These are phyloP conservation scores for Chaetothyriales sp. DNA, from an alignment of 2,329 filamentous ascomycete species.

Conservation along the genomic window DNA sequence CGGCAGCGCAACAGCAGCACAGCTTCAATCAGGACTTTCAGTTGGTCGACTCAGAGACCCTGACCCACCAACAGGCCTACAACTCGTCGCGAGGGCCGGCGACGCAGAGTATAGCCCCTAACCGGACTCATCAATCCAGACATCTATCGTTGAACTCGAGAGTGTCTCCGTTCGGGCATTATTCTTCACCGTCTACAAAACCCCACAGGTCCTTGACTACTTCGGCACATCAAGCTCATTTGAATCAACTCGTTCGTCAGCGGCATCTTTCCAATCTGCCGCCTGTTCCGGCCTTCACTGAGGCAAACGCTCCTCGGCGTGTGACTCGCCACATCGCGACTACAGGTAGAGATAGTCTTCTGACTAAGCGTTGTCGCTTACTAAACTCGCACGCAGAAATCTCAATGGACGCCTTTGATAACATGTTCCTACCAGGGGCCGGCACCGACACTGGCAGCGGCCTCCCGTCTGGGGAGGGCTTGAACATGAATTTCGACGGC, in stretches of 20 bases:
- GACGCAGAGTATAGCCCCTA: constrained; percentile 23
- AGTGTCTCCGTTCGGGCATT: constrained; percentile 13
- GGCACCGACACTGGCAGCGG: constrained; percentile 9
- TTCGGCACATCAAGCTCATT: constrained; percentile 15
- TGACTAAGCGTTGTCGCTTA: neutral
- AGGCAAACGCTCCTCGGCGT: constrained; percentile 13
- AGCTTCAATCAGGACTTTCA: constrained; percentile 23
- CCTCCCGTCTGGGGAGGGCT: constrained; percentile 13
- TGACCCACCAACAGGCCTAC: constrained; percentile 11
- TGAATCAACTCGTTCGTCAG: constrained; percentile 16
- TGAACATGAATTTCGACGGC: constrained; percentile 9
- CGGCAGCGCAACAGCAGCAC: constrained; percentile 16
- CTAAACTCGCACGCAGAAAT: constrained; percentile 10
- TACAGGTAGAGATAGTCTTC: neutral
- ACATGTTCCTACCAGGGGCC: constrained; percentile 13
- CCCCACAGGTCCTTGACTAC: constrained; percentile 15
- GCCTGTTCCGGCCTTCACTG: constrained; percentile 22
- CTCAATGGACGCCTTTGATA: constrained; percentile 15
- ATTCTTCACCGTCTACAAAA: constrained; percentile 15
- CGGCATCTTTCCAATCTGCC: constrained; percentile 12
- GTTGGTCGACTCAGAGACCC: constrained; percentile 20
- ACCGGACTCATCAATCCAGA: constrained; percentile 13
- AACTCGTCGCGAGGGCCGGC: constrained; percentile 18
- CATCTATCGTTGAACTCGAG: constrained; percentile 17
- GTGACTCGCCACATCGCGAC: neutral